Base-by-base conservation (phyloP, 1,284 basidiomycete species). In the Sanghuangporus baumii region DNA sequence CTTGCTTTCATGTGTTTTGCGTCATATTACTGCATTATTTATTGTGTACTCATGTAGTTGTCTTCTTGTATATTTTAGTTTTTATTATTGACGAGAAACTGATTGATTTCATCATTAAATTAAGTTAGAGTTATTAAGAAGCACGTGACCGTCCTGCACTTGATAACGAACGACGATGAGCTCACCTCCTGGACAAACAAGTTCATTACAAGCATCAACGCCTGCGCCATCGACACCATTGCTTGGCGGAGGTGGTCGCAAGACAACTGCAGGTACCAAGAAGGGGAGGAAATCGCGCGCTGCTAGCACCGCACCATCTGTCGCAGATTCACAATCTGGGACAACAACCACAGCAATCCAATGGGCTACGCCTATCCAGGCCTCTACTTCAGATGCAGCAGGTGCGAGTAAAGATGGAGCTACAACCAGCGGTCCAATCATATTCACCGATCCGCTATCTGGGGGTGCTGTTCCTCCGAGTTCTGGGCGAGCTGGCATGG, bases 401-500 rank as follows among this genome's bases (percentile, higher is more conserved):
- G 61, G 62, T 18, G 55, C 46, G 31, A 57, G 48, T 36, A 52
- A 59, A 12, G 16, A 34, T 34, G 37, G 59, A 34, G 38, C 66
- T 59, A 12, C 68, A 51, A 34, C 61, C 38, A 60, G 67, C 50
- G 63, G 66, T 48, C 46, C 66, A 23, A 61, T 73, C 37, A 71
- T 68, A 43, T 67, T 73, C 9, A 70, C 70, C 20, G 72, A 72
- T 9, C 46, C 48, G 16, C 20, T 20, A 23, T 20, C 55, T 5
- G 66, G 63, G 2, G 64, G 50, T 7, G 68, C 65, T 51, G 55
- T 56, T 66, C 50, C 65, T 58, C 23, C 71, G 62, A 18, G 60
- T 36, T 69, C 65, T 26, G 67, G 65, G 2, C 31, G 59, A 11
- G 67, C 68, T 16, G 69, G 65, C 11, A 74, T 67, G 26, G 78